A percentile compares a stretch with the other conserved stretches of the same genome.
These are phyloP conservation scores for Xerocomus brunneocitrinus DNA, from an alignment of 768 basidiomycete species.

Conservation along the genomic window DNA sequence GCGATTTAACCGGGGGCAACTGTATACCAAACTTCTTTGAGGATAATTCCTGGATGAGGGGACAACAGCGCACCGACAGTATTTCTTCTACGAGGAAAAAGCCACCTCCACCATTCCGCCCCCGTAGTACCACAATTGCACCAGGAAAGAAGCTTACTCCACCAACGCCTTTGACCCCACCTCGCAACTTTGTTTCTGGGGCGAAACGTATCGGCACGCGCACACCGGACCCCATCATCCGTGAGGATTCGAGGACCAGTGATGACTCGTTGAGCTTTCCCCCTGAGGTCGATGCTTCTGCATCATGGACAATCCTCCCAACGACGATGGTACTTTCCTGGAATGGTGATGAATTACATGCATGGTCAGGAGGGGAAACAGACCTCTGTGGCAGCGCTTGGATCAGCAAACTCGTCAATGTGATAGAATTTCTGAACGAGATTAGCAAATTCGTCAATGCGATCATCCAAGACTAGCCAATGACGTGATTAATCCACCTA, in stretches of 20 bases:
- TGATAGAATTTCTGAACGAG: constrained; percentile 65
- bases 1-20: constrained; percentile 59
- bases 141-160: constrained; percentile 84
- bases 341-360: not conserved
- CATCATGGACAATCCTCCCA: constrained; percentile 70
- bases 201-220: constrained; percentile 72
- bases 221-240: constrained; percentile 62
- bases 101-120: constrained; percentile 86
- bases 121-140: constrained; percentile 78
- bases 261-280: constrained; percentile 72
- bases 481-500: not conserved
- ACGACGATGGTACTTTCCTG: constrained; percentile 66
- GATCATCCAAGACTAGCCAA: constrained; percentile 67
- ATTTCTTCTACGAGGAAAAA: constrained; percentile 83
- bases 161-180: constrained; percentile 54
- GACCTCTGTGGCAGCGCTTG: constrained; percentile 52
- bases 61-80: constrained; percentile 54
- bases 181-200: constrained; percentile 58
- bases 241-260: constrained; percentile 78
- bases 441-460: constrained; percentile 84
- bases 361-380: constrained; percentile 1
- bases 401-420: constrained; percentile 76
- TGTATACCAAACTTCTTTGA: constrained; percentile 23
- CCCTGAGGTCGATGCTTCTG: constrained; percentile 50
- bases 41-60: not conserved